Base-by-base conservation (phyloP, 2,329 filamentous ascomycete species). In the Monosporascus cannonballus region DNA sequence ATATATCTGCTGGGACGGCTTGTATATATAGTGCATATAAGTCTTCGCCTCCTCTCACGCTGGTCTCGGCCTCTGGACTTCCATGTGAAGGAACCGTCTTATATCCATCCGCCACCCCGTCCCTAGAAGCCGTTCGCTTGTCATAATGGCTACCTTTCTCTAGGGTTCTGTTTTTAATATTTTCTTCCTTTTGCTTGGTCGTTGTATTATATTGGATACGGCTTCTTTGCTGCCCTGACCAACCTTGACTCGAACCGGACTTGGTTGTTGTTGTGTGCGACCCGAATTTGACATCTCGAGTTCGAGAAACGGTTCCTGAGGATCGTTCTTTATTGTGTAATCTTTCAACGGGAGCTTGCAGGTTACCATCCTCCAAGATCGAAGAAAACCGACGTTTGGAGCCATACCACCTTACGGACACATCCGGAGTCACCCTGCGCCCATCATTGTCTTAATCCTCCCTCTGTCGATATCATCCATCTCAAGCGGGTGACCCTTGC, bases 41-140 rank as follows among this genome's bases (percentile, higher is more conserved):
- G 77, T 76, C 71, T 68, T 69, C 69, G 68, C 67, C 67, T 70
- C 64, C 69, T 69, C 69, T 68, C 68, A 67, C 64, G 64, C 20
- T 44, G 64, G 63, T 61, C 63, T 64, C 59, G 61, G 54, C 61
- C 61, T 59, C 57, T 55, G 60, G 30, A 58, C 59, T 51, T 61
- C 20, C 53, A 50, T 55, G 51, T 59, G 53, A 59, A 63, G 54
- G 59, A 59, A 56, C 50, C 60, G 52, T 59, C 53, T 55, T 54
- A 56, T 59, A 57, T 59, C 53, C 54, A 53, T 54, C 51, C 54
- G 38, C 64, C 65, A 60, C 64, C 60, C 11, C 54, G 60, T 61
- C 64, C 56, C 52, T 63, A 64, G 64, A 62, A 63, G 59, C 64
- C 66, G 62, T 62, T 67, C 67, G 62, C 66, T 67, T 63, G 57